Evolutionary conservation across 345 rosid genomes (phyloP).

Genomic region (Eucalyptus tenuipes): DNA sequence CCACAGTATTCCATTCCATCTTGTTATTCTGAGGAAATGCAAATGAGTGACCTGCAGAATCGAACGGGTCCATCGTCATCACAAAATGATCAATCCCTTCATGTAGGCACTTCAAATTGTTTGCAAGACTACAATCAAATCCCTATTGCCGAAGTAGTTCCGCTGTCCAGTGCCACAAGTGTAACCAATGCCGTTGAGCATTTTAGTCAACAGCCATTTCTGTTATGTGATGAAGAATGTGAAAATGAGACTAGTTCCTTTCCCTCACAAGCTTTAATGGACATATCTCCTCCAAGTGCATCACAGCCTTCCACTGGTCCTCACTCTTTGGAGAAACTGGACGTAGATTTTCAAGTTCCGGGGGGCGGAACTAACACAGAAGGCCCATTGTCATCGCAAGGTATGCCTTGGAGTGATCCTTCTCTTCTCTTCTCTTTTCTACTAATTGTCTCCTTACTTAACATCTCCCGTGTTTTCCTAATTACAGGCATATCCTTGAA

Average conservation of each 20-base stretch:
- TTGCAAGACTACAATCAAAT: background rate
- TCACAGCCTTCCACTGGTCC: background rate
- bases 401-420: background rate
- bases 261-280: background rate
- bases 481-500: background rate
- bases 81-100: background rate
- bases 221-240: background rate
- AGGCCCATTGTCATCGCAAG: background rate
- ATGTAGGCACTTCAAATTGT: background rate
- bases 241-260: background rate
- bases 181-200: background rate
- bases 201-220: background rate
- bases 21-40: background rate
- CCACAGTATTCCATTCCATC: background rate
- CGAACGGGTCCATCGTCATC: background rate
- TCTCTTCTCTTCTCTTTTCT: background rate
- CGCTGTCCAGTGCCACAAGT: background rate
- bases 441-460: background rate
- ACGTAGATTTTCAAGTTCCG: background rate
- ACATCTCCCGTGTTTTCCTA: background rate
- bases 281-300: background rate
- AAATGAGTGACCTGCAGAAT: background rate
- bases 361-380: background rate
- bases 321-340: background rate
- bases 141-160: background rate